These are phyloP conservation scores for Pseudogymnoascus sp. DNA, from an alignment of 2,329 filamentous ascomycete genomes.

Conservation along the genomic window DNA sequence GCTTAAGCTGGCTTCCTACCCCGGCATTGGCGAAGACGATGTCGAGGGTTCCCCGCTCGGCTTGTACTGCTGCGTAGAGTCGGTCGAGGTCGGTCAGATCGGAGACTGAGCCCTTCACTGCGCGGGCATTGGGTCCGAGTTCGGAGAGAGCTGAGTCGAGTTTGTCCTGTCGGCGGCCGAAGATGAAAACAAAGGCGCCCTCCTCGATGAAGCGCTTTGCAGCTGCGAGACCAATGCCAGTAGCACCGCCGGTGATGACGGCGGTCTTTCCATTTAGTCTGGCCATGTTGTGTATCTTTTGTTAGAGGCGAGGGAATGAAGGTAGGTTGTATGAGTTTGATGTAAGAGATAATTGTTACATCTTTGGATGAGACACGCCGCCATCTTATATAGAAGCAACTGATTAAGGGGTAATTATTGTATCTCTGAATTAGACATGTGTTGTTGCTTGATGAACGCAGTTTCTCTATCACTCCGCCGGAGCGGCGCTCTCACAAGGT, in stretches of 20 bases:
- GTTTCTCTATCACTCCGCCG: neutral
- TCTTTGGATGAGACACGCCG: constrained; percentile 7
- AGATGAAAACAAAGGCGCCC: constrained; percentile 19
- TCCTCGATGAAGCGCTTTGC: constrained; percentile 17
- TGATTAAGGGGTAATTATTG: no score
- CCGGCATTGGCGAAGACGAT: constrained; percentile 22
- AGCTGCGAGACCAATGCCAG: constrained; percentile 18
- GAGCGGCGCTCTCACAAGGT: neutral
- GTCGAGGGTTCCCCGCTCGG: constrained; percentile 22
- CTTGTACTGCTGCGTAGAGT: constrained; percentile 21
- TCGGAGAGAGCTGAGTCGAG: constrained; percentile 16
- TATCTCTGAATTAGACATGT: no score
- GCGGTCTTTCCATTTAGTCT: constrained; percentile 16
- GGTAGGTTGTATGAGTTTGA: constrained; percentile 11
- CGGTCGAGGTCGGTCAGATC: constrained; percentile 18
- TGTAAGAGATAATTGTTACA: constrained; percentile 11
- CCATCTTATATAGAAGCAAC: constrained; percentile 13
- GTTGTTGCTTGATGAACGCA: no score
- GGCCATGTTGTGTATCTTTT: constrained; percentile 13
- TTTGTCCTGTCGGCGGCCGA: constrained; percentile 17
- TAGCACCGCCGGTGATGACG: constrained; percentile 20
- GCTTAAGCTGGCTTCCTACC: constrained; percentile 17
- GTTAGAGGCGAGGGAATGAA: constrained; percentile 10
- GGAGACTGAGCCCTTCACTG: constrained; percentile 19
- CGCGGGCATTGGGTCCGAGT: constrained; percentile 20